Base-by-base conservation (phyloP, 106 monocot species). In the Ottelia alismoides region DNA sequence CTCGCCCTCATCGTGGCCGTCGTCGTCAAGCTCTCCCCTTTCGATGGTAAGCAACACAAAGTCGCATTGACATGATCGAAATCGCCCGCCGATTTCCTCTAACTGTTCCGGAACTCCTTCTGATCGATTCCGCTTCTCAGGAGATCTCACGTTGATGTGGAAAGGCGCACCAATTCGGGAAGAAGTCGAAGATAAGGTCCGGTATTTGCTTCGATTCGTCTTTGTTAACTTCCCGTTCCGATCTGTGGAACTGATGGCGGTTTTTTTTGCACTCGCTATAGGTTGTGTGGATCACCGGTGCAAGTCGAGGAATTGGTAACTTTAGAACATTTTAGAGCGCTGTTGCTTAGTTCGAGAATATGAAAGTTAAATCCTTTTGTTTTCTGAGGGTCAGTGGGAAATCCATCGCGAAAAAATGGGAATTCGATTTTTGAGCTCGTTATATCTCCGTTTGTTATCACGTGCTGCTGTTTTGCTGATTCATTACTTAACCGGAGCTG, bases 241-340 rank as follows among this genome's bases (percentile, higher is more conserved):
- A 24, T 19, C 9, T 30, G 21, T 20, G 7, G 2, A 25, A 0
- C 1, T 47, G 23, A 17, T 16, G 4, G 1, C 25, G 46, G 2
- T 27, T 10, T 0, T 23, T 22, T 19, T 49, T 23, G 6, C 10
- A 43, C 40, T 7, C 16, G 40, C 9, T 28, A 25, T 27, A 68
- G 67, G 67, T 68, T 25, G 67, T 68, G 32, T 68, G 92, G 92
- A 92, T 92, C 28, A 92, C 92, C 20, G 92, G 92, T 6, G 92
- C 92, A 22, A 92, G 92, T 70, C 92, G 92, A 29, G 92, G 92
- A 73, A 92, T 92, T 27, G 92, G 92, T 92, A 45, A 78, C 57
- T 31, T 6, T 19, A 2, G n/a, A n/a, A n/a, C n/a, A n/a, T n/a
- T n/a, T n/a, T n/a, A n/a, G n/a, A n/a, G n/a, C n/a, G n/a, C n/a